A percentile compares a stretch with the other conserved stretches of the same genome.
phyloP scores from a whole-genome alignment of 2,329 filamentous ascomycete genomes.

The Aspergillus carbonarius region DNA sequence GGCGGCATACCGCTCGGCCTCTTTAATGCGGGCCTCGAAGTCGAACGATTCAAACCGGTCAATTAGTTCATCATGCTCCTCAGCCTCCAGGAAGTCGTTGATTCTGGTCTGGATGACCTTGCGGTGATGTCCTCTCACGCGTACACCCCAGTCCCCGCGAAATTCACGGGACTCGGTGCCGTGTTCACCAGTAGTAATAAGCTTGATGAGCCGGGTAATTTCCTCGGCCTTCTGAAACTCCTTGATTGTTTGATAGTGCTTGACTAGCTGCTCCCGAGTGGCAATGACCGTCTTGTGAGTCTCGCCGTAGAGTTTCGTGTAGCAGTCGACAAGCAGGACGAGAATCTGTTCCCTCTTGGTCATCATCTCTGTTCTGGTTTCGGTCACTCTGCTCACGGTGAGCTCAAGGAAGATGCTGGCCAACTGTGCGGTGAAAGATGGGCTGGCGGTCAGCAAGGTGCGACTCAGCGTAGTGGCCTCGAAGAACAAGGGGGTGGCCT shows the following conservation, averaged over 20 bases:
- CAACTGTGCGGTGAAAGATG: conserved; percentile 49
- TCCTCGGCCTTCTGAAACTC: conserved; percentile 48
- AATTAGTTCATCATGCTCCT: conserved; percentile 43
- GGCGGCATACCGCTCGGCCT: conserved; percentile 40
- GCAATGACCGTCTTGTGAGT: conserved; percentile 48
- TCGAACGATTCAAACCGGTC: conserved; percentile 31
- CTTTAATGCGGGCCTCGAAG: conserved; percentile 40
- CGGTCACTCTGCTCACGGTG: conserved; percentile 37
- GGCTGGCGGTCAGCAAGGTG: conserved; percentile 40
- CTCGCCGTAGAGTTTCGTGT: conserved; percentile 50
- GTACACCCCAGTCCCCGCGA: conserved; percentile 29
- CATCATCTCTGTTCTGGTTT: conserved; percentile 34
- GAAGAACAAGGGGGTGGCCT: conserved; percentile 45
- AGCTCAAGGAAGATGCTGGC: conserved; percentile 47
- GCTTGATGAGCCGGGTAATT: conserved; percentile 28
- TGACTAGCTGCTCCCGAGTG: conserved; percentile 46
- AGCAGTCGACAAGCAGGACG: conserved; percentile 49
- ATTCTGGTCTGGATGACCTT: conserved; percentile 14
- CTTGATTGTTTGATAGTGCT: conserved; percentile 50
- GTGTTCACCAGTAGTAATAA: conserved; percentile 28
- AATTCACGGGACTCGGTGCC: conserved; percentile 18
- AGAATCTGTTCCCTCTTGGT: conserved; percentile 47
- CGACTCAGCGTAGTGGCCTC: conserved; percentile 43
- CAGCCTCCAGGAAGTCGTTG: conserved; percentile 36
- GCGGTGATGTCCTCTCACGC: conserved; percentile 33